Evolutionary conservation across 2,329 filamentous ascomycete genomes (phyloP), one percentile per base, ranked within the genome.

Genomic region (Metarhizium guizhouense): DNA sequence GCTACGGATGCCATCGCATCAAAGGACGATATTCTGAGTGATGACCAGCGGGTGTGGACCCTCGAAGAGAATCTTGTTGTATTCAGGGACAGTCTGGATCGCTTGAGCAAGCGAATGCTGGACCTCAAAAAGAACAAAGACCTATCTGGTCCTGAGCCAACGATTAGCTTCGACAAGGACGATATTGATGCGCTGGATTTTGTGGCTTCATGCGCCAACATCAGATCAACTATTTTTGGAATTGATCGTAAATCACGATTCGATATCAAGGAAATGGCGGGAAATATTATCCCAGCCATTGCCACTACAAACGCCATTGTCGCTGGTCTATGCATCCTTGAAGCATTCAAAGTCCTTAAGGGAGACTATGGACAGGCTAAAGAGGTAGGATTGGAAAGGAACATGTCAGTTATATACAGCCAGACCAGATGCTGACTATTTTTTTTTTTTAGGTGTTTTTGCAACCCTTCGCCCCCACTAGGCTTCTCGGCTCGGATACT

Each of bases 211-310:
- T 90, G 87, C 62, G 90, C 93, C 34, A 99, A 99, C 65, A 82
- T 99, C 29, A 84, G 94, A 48, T 94, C 93, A 1, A 78, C 83
- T 29, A 80, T 95, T n/a, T 99, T 99, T 67, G 87, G 85, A 55
- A 96, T 99, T 56, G 88, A 93, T 54, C 74, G 78, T 4, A 93
- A 90, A 69, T 95, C 91, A 25, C 90, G 95, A 57, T 99, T 97
- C 66, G 92, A 97, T 67, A 92, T 94, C 65, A 99, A 99, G 74
- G 88, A 99, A 72, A 99, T 97, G 93, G 94, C 94, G 4, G 94
- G 94, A 54, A 99, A 99, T 68, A 99, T 99, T 64, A 99, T 99
- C 58, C 94, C 94, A 1, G 94, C 94, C 2, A 99, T 99, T 67
- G 94, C 94, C 5, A 99, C 94, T 0, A 97, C 94, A 0, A 99